Conservation (phyloP, 2,329 filamentous ascomycete genomes). For the Paecilomyces dactylethromorphus region DNA sequence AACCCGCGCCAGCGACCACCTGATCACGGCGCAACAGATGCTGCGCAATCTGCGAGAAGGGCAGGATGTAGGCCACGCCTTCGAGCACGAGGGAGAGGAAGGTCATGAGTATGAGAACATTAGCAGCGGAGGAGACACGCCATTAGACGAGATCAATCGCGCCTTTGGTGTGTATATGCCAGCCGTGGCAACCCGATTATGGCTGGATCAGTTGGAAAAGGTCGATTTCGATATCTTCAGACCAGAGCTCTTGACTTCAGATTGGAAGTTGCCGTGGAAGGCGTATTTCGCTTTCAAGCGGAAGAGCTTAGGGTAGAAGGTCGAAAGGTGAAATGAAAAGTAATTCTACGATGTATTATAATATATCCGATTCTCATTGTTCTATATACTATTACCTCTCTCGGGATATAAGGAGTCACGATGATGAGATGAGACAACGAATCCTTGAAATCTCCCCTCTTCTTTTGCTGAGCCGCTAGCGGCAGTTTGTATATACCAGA, state of each 20-base stretch:
- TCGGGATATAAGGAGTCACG: not conserved
- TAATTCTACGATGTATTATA: not conserved
- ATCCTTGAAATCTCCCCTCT: not conserved
- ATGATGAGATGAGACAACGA: not conserved
- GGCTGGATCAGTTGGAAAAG: slow-evolving; percentile 69
- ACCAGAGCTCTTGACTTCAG: slow-evolving; percentile 54
- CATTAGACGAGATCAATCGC: slow-evolving; percentile 51
- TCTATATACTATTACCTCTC: not conserved
- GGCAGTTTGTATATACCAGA: not conserved
- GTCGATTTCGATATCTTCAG: slow-evolving; percentile 78
- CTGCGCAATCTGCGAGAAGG: slow-evolving; percentile 70
- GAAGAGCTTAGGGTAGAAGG: slow-evolving; percentile 39
- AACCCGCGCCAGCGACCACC: slow-evolving; percentile 88
- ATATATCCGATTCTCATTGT: not conserved
- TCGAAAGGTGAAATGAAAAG: not conserved
- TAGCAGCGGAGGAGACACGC: slow-evolving; percentile 7
- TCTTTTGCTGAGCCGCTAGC: not conserved
- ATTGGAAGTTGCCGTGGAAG: slow-evolving; percentile 85
- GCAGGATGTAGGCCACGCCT: slow-evolving; percentile 72
- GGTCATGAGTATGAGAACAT: slow-evolving; percentile 48
- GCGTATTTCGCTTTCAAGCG: slow-evolving; percentile 56
- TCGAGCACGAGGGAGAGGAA: slow-evolving; percentile 76
- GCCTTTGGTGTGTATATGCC: slow-evolving; percentile 78
- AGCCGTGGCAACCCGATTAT: slow-evolving; percentile 69
- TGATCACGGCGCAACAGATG: slow-evolving; percentile 93